These are phyloP conservation scores for Colletotrichum sp. DNA, from an alignment of 2,329 filamentous ascomycete genomes.

Conservation along the genomic window DNA sequence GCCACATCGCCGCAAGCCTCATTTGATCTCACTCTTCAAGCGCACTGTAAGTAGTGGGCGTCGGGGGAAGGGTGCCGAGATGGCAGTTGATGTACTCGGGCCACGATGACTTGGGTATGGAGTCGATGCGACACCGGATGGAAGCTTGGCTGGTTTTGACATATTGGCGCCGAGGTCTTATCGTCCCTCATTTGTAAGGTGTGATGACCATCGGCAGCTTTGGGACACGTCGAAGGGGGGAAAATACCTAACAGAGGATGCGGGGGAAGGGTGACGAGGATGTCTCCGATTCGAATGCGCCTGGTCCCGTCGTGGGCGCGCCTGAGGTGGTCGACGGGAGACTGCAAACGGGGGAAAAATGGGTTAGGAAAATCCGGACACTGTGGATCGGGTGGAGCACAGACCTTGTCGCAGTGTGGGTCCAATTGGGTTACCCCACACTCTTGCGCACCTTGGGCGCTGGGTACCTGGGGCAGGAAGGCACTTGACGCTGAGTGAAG, in stretches of 20 bases:
- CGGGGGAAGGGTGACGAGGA: neutral
- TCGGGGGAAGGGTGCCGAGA: neutral
- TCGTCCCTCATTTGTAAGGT: neutral
- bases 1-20: neutral
- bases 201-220: neutral
- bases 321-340: neutral
- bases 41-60: neutral
- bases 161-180: slow-evolving; percentile 8
- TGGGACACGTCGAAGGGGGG: neutral
- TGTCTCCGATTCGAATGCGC: neutral
- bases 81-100: neutral
- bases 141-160: slow-evolving; percentile 2
- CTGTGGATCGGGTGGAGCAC: neutral
- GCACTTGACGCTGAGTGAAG: neutral
- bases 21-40: neutral
- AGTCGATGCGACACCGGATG: neutral
- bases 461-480: neutral
- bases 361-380: slow-evolving; percentile 10
- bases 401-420: neutral
- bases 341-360: slow-evolving; percentile 8
- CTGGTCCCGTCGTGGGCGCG: neutral
- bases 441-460: neutral
- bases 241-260: neutral
- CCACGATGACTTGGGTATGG: neutral
- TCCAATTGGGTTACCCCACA: slow-evolving; percentile 8